Base-by-base conservation (phyloP, 176 grass and related monocot genomes). In the Themeda triandra region DNA sequence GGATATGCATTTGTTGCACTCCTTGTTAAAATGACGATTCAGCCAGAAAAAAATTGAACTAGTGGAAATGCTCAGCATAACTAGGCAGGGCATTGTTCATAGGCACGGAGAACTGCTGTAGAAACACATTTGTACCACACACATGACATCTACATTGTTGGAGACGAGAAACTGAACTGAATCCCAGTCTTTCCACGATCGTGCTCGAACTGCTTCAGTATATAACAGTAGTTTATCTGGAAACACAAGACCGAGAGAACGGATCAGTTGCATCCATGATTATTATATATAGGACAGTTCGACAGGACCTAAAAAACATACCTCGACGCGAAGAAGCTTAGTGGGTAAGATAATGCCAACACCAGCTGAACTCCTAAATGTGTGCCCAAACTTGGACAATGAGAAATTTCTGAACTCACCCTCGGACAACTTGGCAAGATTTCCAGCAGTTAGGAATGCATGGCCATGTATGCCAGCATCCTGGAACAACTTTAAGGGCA, bases 381-480 rank as follows among this genome's bases (percentile, higher is more conserved):
- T 90, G 31, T 66, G 42, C 15, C 87, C 3, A 73, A 94, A 92
- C 15, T 86, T 73, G 6, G 42, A 36, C 60, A 90, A 84, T 2
- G 87, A 88, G 33, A 92, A 89, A 60, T 88, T 87, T 48, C 84
- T 90, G 65, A 71, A 86, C 70, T 97, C 88, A 66, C 66, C 56
- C 62, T 82, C 90, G 23, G 84, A 89, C 46, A 97, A 60, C 32
- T 90, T 90, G 35, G 72, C 83, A 25, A 94, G 63, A 90, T 92
- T 94, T 44, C 92, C 90, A 54, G 83, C 86, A 87, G 70, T 86
- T 64, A 94, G 15, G 85, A 97, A 94, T 18, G 78, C 77, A 85
- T 97, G 94, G 41, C 89, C 92, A 91, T 97, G 89, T 71, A 94
- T 87, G 33, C 94, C 94, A 33, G 78, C 67, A 48, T 90, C 92